Evolutionary conservation across 306 rosid species (phyloP).

Genomic region (Acacia crassicarpa): DNA sequence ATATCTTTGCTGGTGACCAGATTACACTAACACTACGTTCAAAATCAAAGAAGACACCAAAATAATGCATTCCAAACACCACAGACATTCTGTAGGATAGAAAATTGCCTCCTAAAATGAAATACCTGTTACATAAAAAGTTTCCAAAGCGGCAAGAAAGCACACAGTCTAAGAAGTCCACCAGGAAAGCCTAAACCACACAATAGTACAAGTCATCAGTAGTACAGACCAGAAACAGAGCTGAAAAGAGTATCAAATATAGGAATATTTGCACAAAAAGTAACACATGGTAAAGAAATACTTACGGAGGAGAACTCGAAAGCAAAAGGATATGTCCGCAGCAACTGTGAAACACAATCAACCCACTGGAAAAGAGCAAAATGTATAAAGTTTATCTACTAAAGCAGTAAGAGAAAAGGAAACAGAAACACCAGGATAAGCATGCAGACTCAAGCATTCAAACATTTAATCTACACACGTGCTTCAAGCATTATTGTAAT

Average conservation of each 20-base stretch:
- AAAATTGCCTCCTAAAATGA: conserved; percentile 15
- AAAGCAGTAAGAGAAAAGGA: conserved; percentile 8
- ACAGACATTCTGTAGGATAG: conserved; percentile 17
- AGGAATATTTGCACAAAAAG: background rate
- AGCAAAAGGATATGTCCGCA: conserved; percentile 94
- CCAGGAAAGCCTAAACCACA: conserved; percentile 74
- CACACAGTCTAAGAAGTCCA: conserved; percentile 84
- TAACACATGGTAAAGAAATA: conserved; percentile 25
- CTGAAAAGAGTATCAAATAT: conserved; percentile 7
- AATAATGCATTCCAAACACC: conserved; percentile 31
- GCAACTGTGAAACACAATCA: conserved; percentile 89
- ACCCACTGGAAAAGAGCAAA: conserved; percentile 72
- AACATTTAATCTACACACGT: background rate
- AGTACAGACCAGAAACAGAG: conserved; percentile 1
- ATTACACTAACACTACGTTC: conserved; percentile 18
- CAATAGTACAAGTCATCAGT: conserved; percentile 22
- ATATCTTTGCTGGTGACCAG: conserved; percentile 1
- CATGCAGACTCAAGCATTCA: background rate
- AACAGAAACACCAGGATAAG: background rate
- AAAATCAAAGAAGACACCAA: background rate
- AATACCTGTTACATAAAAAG: conserved; percentile 87
- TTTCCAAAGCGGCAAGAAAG: conserved; percentile 94
- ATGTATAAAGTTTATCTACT: conserved; percentile 21
- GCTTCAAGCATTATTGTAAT: background rate
- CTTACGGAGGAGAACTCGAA: conserved; percentile 94